These are phyloP conservation scores for Leptographium radiaticola DNA, from an alignment of 2,329 filamentous ascomycete genomes.

Conservation along the genomic window DNA sequence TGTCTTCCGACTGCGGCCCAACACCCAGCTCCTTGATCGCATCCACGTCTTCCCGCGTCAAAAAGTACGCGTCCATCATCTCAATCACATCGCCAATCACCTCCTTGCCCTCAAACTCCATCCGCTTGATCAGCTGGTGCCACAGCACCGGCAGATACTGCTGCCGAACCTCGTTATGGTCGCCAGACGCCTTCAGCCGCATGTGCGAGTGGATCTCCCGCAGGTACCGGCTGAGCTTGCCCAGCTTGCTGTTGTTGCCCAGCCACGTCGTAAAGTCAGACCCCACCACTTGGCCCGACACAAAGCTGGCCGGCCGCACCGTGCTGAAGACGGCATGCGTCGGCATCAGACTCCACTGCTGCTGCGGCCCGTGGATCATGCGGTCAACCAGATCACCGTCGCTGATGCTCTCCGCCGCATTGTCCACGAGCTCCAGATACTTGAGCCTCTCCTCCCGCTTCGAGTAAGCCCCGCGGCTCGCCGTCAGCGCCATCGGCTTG, in stretches of 20 bases:
- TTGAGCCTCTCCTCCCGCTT: conserved; percentile 65
- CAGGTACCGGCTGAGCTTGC: conserved; percentile 64
- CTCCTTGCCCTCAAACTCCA: conserved; percentile 71
- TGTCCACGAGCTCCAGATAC: conserved; percentile 70
- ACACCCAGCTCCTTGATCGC: conserved; percentile 83
- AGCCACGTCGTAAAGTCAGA: conserved; percentile 84
- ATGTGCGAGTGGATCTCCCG: conserved; percentile 97
- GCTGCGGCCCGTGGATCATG: conserved; percentile 97
- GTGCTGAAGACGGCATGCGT: conserved; percentile 93
- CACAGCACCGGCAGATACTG: conserved; percentile 86
- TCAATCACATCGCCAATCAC: conserved; percentile 73
- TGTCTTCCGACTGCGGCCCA: conserved; percentile 65
- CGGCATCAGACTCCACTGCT: conserved; percentile 98
- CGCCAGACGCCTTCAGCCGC: conserved; percentile 79
- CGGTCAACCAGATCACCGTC: conserved; percentile 92
- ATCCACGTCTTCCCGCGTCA: conserved; percentile 92
- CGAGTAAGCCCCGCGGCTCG: conserved; percentile 37
- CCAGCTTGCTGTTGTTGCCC: conserved; percentile 82
- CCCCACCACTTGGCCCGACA: conserved; percentile 63
- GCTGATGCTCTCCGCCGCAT: conserved; percentile 89
- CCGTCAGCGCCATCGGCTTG: conserved; percentile 54
- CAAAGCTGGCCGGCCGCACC: conserved; percentile 77
- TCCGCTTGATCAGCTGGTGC: conserved; percentile 60
- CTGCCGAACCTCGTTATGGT: conserved; percentile 86
- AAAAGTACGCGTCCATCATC: conserved; percentile 92